Conservation (phyloP, 2,329 filamentous ascomycete genomes). For the Hymenoscyphus infarciens region DNA sequence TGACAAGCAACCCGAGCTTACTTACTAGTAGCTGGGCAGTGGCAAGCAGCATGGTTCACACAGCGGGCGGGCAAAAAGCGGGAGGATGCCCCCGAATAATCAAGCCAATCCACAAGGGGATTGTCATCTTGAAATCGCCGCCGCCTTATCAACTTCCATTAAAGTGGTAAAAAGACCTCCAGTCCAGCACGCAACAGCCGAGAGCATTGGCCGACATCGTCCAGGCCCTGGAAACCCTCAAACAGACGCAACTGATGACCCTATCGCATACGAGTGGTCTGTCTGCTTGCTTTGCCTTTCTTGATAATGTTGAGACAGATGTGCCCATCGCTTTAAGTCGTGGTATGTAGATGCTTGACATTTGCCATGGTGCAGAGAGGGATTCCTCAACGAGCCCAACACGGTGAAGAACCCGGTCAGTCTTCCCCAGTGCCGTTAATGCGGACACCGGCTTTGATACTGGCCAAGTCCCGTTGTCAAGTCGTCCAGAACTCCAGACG, state of each 20-base stretch:
- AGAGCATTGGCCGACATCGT: not conserved
- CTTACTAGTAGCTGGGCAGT: not conserved
- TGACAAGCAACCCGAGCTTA: not conserved
- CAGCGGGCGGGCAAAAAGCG: not conserved
- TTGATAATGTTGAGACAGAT: not conserved
- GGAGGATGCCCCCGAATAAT: conserved; percentile 1
- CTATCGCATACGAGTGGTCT: not conserved
- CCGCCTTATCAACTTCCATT: not conserved
- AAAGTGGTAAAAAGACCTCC: no score
- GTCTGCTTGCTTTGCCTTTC: not conserved
- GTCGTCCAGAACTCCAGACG: not conserved
- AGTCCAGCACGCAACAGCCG: not conserved
- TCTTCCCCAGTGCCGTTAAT: not conserved
- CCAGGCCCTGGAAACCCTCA: not conserved
- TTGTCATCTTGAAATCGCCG: not conserved
- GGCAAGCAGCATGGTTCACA: not conserved
- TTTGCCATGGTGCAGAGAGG: not conserved
- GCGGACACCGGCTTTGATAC: not conserved
- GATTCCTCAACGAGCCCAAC: not conserved
- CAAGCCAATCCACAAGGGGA: not conserved
- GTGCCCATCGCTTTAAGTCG: conserved; percentile 1
- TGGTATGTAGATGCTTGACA: not conserved
- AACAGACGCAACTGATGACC: not conserved
- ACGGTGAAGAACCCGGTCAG: not conserved
- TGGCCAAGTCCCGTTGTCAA: not conserved